Evolutionary conservation across 2,329 filamentous ascomycete genomes (phyloP).

Genomic region (Thelonectria discophora): DNA sequence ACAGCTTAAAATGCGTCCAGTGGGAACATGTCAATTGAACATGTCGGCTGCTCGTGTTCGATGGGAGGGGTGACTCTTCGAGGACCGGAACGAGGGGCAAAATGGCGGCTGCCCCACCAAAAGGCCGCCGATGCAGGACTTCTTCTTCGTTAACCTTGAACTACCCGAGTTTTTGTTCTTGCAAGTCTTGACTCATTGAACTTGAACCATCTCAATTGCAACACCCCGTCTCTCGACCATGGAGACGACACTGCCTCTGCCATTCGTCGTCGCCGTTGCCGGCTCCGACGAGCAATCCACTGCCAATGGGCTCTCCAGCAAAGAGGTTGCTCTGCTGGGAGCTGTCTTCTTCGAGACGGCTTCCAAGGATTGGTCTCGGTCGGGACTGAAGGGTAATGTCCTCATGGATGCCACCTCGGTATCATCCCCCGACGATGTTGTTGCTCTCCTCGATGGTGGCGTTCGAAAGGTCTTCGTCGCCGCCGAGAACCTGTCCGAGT

Average conservation of each 20-base stretch:
- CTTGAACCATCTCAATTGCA: constrained; percentile 14
- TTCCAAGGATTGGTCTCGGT: constrained; percentile 57
- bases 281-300: constrained; percentile 59
- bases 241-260: constrained; percentile 71
- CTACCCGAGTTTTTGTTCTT: constrained; percentile 38
- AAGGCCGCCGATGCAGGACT: constrained; percentile 41
- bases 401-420: constrained; percentile 82
- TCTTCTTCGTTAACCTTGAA: constrained; percentile 36
- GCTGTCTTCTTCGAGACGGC: constrained; percentile 66
- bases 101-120: constrained; percentile 41
- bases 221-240: constrained; percentile 50
- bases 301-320: constrained; percentile 61
- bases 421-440: constrained; percentile 73
- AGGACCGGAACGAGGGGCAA: constrained; percentile 36
- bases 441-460: constrained; percentile 84
- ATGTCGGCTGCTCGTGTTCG: constrained; percentile 15
- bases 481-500: constrained; percentile 70
- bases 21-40: constrained; percentile 30
- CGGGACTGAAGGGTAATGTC: constrained; percentile 64
- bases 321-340: constrained; percentile 68
- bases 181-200: constrained; percentile 36
- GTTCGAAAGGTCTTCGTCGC: constrained; percentile 86
- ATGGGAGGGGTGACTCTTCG: constrained; percentile 30
- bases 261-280: constrained; percentile 68
- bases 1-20: constrained; percentile 45